Evolutionary conservation across 306 rosid genomes (phyloP).

Genomic region (Trifolium subterraneum): DNA sequence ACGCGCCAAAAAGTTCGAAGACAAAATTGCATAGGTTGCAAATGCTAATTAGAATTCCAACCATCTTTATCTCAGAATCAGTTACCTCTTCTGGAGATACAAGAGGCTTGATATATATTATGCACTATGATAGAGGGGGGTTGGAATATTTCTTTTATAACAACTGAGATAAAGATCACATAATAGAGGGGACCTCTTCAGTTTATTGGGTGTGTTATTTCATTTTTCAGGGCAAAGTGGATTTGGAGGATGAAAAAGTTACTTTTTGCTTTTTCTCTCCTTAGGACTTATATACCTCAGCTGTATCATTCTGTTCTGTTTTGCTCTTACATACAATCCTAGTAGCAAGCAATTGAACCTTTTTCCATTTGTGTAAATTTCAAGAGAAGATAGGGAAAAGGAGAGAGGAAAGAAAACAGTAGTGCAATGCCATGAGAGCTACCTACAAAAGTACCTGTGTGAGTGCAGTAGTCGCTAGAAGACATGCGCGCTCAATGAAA

Average conservation of each 20-base stretch:
- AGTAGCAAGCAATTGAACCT: conserved; percentile 34
- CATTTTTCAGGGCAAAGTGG: background rate
- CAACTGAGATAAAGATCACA: background rate
- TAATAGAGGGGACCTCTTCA: background rate
- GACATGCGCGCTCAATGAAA: conserved; percentile 26
- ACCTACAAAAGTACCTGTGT: conserved; percentile 17
- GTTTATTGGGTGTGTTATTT: background rate
- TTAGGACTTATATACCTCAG: conserved; percentile 29
- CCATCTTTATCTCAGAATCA: conserved; percentile 44
- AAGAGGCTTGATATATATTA: conserved; percentile 20
- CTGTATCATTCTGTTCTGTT: conserved; percentile 31
- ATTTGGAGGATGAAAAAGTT: conserved; percentile 40
- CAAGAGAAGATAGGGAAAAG: conserved; percentile 40
- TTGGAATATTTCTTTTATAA: background rate
- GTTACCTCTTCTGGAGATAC: conserved; percentile 35
- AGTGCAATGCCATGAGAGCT: conserved; percentile 16
- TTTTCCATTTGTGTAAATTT: conserved; percentile 52
- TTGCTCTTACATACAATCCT: conserved; percentile 38
- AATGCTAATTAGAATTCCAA: conserved; percentile 11
- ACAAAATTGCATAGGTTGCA: background rate
- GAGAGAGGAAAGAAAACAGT: conserved; percentile 1
- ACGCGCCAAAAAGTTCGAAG: no score
- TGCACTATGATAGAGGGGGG: background rate
- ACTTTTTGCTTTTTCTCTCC: conserved; percentile 41
- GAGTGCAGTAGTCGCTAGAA: conserved; percentile 21